Evolutionary conservation across 1,284 basidiomycete species (phyloP).

Genomic region (Ustanciosporium gigantosporum): DNA sequence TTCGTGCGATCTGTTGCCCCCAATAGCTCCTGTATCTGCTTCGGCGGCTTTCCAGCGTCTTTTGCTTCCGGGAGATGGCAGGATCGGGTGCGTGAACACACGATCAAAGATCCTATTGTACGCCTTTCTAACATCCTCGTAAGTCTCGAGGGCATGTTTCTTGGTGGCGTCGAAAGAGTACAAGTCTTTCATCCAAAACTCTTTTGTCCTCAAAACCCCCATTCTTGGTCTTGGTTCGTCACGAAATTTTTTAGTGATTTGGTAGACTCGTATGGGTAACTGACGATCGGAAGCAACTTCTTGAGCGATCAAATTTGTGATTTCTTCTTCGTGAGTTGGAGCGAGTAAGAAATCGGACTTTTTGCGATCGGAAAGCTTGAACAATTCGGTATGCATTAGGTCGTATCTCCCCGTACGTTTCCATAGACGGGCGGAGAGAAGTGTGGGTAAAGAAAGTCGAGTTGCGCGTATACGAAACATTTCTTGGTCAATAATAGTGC

Average conservation of each 20-base stretch:
- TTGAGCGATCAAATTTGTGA: slow-evolving; percentile 56
- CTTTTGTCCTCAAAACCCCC: slow-evolving; percentile 60
- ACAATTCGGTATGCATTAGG: slow-evolving; percentile 60
- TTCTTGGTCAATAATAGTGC: slow-evolving; percentile 56
- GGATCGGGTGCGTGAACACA: slow-evolving; percentile 12
- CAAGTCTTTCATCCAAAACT: slow-evolving; percentile 62
- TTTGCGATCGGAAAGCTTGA: slow-evolving; percentile 55
- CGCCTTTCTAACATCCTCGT: slow-evolving; percentile 54
- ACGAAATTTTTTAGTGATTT: slow-evolving; percentile 60
- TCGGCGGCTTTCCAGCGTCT: slow-evolving; percentile 49
- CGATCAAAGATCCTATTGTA: slow-evolving; percentile 56
- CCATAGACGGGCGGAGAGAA: slow-evolving; percentile 57
- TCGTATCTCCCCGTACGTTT: slow-evolving; percentile 51
- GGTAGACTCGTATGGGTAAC: slow-evolving; percentile 60
- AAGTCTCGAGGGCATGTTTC: slow-evolving; percentile 37
- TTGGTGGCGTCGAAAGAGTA: slow-evolving; percentile 59
- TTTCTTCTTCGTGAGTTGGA: slow-evolving; percentile 62
- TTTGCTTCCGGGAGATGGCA: no score
- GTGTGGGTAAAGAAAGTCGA: slow-evolving; percentile 57
- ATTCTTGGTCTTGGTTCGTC: slow-evolving; percentile 61
- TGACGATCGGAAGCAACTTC: slow-evolving; percentile 51
- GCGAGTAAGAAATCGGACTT: slow-evolving; percentile 57
- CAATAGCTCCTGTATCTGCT: slow-evolving; percentile 62
- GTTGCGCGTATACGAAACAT: slow-evolving; percentile 53
- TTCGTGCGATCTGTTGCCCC: slow-evolving; percentile 60